phyloP scores from a whole-genome alignment of 805 yeast genomes.

The Helenozyma baotianmanensis region DNA sequence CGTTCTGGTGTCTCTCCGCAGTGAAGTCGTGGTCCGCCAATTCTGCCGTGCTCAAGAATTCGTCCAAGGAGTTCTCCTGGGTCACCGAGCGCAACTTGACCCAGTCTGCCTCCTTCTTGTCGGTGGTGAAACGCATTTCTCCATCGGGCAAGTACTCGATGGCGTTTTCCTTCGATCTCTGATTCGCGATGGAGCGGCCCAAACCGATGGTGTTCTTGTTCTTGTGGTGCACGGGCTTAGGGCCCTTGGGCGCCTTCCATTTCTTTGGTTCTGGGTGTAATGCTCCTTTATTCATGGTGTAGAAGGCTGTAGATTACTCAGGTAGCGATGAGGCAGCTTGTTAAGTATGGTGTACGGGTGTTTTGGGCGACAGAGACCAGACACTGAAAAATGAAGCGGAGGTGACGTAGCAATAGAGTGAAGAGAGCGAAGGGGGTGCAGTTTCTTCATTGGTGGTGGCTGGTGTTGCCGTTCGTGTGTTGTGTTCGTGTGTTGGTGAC shows the following conservation, averaged over 20 bases:
- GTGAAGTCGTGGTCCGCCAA: conserved; percentile 94
- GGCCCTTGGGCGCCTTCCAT: conserved; percentile 89
- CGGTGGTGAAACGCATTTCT: conserved; percentile 84
- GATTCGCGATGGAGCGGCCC: conserved; percentile 78
- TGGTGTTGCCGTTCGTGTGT: no score
- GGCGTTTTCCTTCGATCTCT: conserved; percentile 63
- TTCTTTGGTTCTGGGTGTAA: conserved; percentile 53
- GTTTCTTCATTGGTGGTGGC: no score
- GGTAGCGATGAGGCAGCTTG: conserved; percentile 4
- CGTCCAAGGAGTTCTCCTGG: conserved; percentile 90
- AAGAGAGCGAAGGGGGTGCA: no score
- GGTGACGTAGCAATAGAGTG: no score
- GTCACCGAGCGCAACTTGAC: conserved; percentile 90
- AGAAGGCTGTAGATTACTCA: not conserved
- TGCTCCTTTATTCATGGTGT: conserved; percentile 30
- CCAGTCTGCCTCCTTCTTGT: conserved; percentile 81
- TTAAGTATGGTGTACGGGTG: no score
- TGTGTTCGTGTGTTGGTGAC: no score
- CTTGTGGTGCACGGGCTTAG: conserved; percentile 81
- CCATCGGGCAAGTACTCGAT: conserved; percentile 78
- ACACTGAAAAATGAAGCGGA: no score
- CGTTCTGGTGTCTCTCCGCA: conserved; percentile 80
- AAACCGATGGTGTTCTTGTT: conserved; percentile 81
- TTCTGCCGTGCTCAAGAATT: conserved; percentile 91
- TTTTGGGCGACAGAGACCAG: no score